These are phyloP conservation scores for Cystoderma amianthinum DNA, from an alignment of 768 basidiomycete species.

Conservation along the genomic window DNA sequence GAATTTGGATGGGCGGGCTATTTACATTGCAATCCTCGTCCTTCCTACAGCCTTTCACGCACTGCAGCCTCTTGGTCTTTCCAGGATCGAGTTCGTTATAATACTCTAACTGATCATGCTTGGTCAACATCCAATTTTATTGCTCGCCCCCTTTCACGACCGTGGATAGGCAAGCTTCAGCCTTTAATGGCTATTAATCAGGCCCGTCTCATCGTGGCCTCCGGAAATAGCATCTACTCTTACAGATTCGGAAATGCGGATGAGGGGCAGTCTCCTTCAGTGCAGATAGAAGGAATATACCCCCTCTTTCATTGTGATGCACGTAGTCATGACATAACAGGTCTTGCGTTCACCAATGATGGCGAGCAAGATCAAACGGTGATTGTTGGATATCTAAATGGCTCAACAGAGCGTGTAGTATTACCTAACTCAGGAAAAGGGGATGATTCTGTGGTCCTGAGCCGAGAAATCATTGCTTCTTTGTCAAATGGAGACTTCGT, in stretches of 20 bases:
- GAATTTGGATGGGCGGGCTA: constrained; percentile 55
- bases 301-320: constrained; percentile 25
- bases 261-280: constrained; percentile 27
- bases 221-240: constrained; percentile 49
- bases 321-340: constrained; percentile 44
- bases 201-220: constrained; percentile 53
- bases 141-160: constrained; percentile 55
- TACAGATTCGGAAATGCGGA: constrained; percentile 38
- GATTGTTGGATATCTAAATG: constrained; percentile 54
- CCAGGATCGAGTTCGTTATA: constrained; percentile 37
- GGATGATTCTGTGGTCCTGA: constrained; percentile 8
- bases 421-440: constrained; percentile 11
- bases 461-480: constrained; percentile 13
- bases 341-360: constrained; percentile 41
- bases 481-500: constrained; percentile 40
- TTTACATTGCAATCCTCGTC: constrained; percentile 42
- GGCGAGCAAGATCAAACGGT: constrained; percentile 34
- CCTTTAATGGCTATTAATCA: constrained; percentile 49
- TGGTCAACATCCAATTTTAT: constrained; percentile 49
- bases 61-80: constrained; percentile 38
- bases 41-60: constrained; percentile 42
- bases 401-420: constrained; percentile 42
- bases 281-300: constrained; percentile 40
- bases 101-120: constrained; percentile 41
- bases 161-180: constrained; percentile 51